Base-by-base conservation (phyloP, 805 yeast genomes). In the Saturnispora bothae region DNA sequence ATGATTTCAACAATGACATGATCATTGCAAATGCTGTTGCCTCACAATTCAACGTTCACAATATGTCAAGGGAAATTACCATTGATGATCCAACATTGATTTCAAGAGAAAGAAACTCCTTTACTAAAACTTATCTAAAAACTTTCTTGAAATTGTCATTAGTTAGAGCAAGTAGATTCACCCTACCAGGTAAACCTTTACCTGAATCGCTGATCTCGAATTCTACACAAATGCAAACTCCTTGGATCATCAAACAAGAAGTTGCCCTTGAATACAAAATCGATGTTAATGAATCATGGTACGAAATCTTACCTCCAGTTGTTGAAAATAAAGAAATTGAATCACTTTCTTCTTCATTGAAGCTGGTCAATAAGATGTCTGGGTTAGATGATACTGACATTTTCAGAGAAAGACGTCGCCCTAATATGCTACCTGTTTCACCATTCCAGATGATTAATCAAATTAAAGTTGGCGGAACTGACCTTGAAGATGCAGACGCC, bases 221-320 rank as follows among this genome's bases (percentile, higher is more conserved):
- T 23, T 13, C 36, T 22, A n/a, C 40, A 19, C 40, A 38, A 27
- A 21, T 32, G 16, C 40, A 38, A 32, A 38, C 96, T 3, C 97
- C 97, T 3, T 92, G 97, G 97, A 76, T 89, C 16, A 92, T 92
- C 13, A 82, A 79, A 53, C 76, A 73, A 19, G 77, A 78, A 47
- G 84, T 73, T 56, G 92, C 92, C 0, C 66, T 65, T 40, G 69
- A 69, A 48, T 84, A 78, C 54, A 62, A 83, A 46, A 81, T 84
- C 15, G 70, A 79, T 9, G 63, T 66, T 14, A 77, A 68, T 22
- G 40, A 38, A 20, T 14, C 36, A 12, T 38, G 40, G 40, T 38
- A 38, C 18, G 36, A 28, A 16, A 20, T 35, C 4, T 16, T 28
- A 23, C 32, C 40, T 7, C 18, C 31, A 3, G 6, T 16, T 14